Percentiles rank a stretch among this genome's conserved stretches.
phyloP scores from a whole-genome alignment of 2,329 filamentous ascomycete species.

The Xylaria sp. region DNA sequence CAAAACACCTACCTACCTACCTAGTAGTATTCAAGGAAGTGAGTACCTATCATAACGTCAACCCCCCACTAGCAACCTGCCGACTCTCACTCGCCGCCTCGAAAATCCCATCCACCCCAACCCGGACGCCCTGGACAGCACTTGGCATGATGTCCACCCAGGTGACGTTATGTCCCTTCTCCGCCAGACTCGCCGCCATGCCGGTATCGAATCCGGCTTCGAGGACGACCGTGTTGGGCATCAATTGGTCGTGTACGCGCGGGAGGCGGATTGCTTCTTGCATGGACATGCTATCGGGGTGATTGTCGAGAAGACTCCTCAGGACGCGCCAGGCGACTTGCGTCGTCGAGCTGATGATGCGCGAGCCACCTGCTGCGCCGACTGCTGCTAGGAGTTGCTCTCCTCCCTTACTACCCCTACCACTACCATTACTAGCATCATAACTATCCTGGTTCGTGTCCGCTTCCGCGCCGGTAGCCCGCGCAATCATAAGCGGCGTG shows the following conservation, averaged over 20 bases:
- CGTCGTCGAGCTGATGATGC: conserved; percentile 81
- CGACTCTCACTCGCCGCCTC: conserved; percentile 80
- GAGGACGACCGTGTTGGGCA: conserved; percentile 71
- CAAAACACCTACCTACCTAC: no score
- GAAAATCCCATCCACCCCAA: conserved; percentile 70
- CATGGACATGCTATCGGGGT: conserved; percentile 66
- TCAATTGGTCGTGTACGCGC: conserved; percentile 80
- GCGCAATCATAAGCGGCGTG: conserved; percentile 71
- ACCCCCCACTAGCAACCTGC: conserved; percentile 72
- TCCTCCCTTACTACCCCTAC: no score
- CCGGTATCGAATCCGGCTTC: conserved; percentile 72
- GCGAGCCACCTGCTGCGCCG: conserved; percentile 79
- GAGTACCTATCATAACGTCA: conserved; percentile 46
- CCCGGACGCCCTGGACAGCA: conserved; percentile 72
- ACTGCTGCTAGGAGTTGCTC: conserved; percentile 66
- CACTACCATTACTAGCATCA: no score
- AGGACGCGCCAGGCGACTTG: conserved; percentile 77
- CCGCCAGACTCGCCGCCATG: conserved; percentile 67
- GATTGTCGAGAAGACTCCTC: no score
- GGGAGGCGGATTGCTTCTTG: conserved; percentile 68
- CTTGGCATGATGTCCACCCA: conserved; percentile 69
- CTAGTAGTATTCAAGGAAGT: no score
- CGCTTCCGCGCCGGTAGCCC: not conserved
- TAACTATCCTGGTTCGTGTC: no score
- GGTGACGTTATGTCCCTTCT: conserved; percentile 72